Evolutionary conservation across 2,329 filamentous ascomycete genomes (phyloP).

Genomic region (Aspergillus cejpii): DNA sequence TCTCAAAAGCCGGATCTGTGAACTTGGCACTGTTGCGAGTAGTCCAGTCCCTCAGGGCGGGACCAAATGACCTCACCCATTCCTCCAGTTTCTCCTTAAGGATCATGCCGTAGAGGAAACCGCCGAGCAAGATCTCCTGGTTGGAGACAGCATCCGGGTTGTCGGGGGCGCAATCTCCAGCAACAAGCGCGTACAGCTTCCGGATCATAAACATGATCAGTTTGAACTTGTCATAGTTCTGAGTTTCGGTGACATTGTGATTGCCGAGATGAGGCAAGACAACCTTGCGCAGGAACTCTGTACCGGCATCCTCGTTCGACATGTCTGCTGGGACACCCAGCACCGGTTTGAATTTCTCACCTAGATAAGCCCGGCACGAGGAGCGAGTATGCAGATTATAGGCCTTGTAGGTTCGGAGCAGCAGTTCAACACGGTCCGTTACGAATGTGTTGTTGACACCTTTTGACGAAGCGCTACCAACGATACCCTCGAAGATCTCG

Average conservation of each 20-base stretch:
- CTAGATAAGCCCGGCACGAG: conserved; percentile 78
- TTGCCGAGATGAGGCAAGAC: conserved; percentile 89
- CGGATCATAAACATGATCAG: conserved; percentile 93
- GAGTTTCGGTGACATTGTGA: conserved; percentile 70
- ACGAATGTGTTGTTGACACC: conserved; percentile 84
- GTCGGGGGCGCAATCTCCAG: conserved; percentile 85
- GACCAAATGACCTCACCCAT: conserved; percentile 63
- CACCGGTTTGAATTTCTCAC: conserved; percentile 83
- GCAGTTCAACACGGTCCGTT: conserved; percentile 84
- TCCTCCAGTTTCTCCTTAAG: conserved; percentile 93
- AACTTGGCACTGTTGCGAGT: conserved; percentile 54
- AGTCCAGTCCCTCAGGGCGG: conserved; percentile 50
- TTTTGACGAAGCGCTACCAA: conserved; percentile 69
- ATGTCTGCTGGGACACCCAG: conserved; percentile 76
- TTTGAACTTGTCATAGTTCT: conserved; percentile 88
- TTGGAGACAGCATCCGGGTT: conserved; percentile 96
- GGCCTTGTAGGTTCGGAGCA: conserved; percentile 86
- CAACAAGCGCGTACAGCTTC: conserved; percentile 88
- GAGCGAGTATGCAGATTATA: conserved; percentile 77
- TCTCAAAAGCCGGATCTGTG: conserved; percentile 66
- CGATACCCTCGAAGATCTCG: conserved; percentile 89
- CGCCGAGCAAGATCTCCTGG: conserved; percentile 88
- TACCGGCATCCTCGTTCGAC: conserved; percentile 81
- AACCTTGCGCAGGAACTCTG: conserved; percentile 82
- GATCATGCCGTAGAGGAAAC: conserved; percentile 90